A percentile compares a stretch with the other conserved stretches of the same genome.
phyloP scores from a whole-genome alignment of 345 rosid genomes.

The Tarenaya hassleriana region DNA sequence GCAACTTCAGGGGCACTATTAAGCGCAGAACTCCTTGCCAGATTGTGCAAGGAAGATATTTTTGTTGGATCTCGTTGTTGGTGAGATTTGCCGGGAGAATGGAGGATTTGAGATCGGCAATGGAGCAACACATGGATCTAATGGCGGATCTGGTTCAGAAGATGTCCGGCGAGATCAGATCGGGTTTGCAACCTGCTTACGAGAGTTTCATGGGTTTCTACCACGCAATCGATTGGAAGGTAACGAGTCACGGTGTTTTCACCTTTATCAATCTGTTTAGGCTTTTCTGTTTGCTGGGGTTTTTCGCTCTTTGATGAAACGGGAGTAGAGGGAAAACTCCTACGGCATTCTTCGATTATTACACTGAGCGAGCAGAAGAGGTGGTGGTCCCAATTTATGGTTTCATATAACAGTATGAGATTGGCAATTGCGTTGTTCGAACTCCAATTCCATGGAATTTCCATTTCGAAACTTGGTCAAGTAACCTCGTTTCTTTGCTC shows the following conservation, averaged over 20 bases:
- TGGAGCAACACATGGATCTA: constrained; percentile 72
- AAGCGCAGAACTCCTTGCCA: not conserved
- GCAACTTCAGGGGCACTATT: constrained; percentile 14
- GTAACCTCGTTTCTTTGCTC: not conserved
- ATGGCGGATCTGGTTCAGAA: constrained; percentile 83
- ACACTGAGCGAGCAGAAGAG: too few relatives aligned
- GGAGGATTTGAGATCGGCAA: constrained; percentile 66
- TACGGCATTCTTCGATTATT: too few relatives aligned
- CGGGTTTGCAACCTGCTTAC: constrained; percentile 70
- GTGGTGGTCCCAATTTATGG: too few relatives aligned
- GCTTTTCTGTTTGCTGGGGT: too few relatives aligned
- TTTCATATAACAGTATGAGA: too few relatives aligned
- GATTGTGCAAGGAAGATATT: constrained; percentile 3
- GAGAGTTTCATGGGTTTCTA: constrained; percentile 75
- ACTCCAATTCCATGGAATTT: not conserved
- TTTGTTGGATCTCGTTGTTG: not conserved
- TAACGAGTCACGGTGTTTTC: constrained; percentile 5
- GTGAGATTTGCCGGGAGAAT: constrained; percentile 25
- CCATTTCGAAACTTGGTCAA: not conserved
- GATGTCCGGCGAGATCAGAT: constrained; percentile 68
- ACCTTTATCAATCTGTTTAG: not conserved
- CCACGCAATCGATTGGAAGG: constrained; percentile 97
- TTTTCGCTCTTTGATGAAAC: not conserved
- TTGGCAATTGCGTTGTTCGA: too few relatives aligned
- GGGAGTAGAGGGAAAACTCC: not conserved